phyloP scores from a whole-genome alignment of 2,329 filamentous ascomycete genomes.

The Pestalotiopsis sp. region DNA sequence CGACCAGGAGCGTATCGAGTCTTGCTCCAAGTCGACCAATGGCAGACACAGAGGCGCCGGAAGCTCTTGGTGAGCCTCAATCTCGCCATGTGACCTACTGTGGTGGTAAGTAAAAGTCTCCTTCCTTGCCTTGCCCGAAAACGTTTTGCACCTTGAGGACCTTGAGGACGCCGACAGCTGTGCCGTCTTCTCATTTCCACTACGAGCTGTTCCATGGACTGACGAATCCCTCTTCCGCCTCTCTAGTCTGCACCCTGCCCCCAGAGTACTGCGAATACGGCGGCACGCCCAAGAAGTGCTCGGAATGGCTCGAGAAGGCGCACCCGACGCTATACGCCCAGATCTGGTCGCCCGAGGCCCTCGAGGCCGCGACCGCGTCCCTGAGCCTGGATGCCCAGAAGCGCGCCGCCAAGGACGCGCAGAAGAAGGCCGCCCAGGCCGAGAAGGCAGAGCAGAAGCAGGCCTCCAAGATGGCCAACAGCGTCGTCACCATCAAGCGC shows the following conservation, averaged over 20 bases:
- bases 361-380: constrained; percentile 81
- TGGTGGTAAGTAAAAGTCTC: constrained; percentile 50
- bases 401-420: constrained; percentile 91
- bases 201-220: background rate
- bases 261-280: constrained; percentile 97
- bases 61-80: constrained; percentile 49
- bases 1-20: constrained; percentile 1
- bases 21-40: constrained; percentile 34
- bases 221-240: background rate
- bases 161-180: background rate
- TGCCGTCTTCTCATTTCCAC: background rate
- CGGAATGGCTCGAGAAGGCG: constrained; percentile 86
- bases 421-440: constrained; percentile 96
- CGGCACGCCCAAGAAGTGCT: constrained; percentile 93
- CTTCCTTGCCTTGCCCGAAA: background rate
- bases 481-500: constrained; percentile 88
- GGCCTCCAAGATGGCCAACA: constrained; percentile 78
- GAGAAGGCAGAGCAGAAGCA: constrained; percentile 84
- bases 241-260: constrained; percentile 64
- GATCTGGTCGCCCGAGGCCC: constrained; percentile 87
- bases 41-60: constrained; percentile 56
- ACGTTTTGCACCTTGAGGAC: background rate
- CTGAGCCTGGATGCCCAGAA: constrained; percentile 92
- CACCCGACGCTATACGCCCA: constrained; percentile 73
- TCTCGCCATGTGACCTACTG: constrained; percentile 58